Conservation (phyloP, 1,284 basidiomycete genomes). For the Sanghuangporus sanghuang region DNA sequence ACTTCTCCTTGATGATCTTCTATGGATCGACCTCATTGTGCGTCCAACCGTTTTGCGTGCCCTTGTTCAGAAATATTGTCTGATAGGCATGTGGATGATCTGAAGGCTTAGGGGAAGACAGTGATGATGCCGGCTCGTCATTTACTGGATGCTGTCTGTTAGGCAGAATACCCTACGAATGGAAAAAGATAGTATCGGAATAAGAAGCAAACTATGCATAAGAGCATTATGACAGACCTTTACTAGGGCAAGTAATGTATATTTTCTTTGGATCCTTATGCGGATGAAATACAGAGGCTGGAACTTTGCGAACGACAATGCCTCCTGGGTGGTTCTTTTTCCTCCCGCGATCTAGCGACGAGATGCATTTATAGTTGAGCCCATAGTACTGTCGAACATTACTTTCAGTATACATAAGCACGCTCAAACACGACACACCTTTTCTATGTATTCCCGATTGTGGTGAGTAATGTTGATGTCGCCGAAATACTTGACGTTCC, state of each 20-base stretch:
- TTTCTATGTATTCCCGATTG: conserved; percentile 50
- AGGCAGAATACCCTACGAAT: conserved; percentile 8
- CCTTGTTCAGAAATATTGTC: conserved; percentile 57
- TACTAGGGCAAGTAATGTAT: conserved; percentile 54
- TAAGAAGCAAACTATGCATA: conserved; percentile 16
- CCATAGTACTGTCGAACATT: conserved; percentile 37
- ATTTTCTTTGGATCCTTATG: conserved; percentile 46
- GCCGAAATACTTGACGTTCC: conserved; percentile 50
- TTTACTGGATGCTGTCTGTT: conserved; percentile 2
- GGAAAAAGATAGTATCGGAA: conserved; percentile 19
- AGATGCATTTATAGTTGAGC: conserved; percentile 34
- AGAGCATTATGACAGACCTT: conserved; percentile 26
- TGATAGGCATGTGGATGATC: conserved; percentile 50
- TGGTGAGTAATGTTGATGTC: conserved; percentile 58
- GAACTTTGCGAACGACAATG: conserved; percentile 44
- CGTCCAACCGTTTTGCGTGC: conserved; percentile 46
- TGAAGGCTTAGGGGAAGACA: conserved; percentile 25
- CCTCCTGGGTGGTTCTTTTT: conserved; percentile 33
- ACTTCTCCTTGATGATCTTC: conserved; percentile 49
- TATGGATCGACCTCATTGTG: conserved; percentile 43
- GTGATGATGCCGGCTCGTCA: conserved; percentile 20
- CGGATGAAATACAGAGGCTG: conserved; percentile 53
- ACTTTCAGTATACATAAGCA: conserved; percentile 27
- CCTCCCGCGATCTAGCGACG: conserved; percentile 32
- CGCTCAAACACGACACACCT: conserved; percentile 40